Base-by-base conservation (phyloP, 495 filamentous ascomycete genomes). In the Penicillium desertorum region DNA sequence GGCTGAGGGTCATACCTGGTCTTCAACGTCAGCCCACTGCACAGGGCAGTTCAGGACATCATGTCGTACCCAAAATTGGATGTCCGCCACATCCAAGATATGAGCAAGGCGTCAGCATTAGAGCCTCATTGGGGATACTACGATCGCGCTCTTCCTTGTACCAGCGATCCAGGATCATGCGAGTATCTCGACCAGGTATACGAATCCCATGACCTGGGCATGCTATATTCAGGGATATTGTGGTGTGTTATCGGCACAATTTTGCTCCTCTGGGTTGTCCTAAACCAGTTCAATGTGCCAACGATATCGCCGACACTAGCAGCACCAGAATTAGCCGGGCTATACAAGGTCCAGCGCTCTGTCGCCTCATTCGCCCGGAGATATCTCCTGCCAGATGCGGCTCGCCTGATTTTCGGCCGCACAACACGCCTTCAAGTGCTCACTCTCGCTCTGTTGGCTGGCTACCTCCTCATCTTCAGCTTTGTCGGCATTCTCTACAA, bases 111-210 rank as follows among this genome's bases (percentile, higher is more conserved):
- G 14, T 61, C 72, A 1, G 49, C 62, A 20, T 50, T 82, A 5
- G 77, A 80, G 57, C 75, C 69, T 14, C 80, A 87, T 66, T 88
- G 84, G 84, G 86, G 85, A 9, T 88, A 87, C 67, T 72, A 75
- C 20, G 65, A 70, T 32, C 79, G 83, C 42, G 74, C 79, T 5
- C 41, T 85, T 0, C 86, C 86, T 16, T 87, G 84, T 64, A 77
- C 73, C 25, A 84, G 74, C 56, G 84, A 86, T 68, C 57, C 71
- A 0, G 85, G 83, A 5, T 82, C 81, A 4, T 88, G 86, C 66
- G 84, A 71, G 23, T 88, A 88, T 64, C 76, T 87, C 4, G 84
- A 86, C 64, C 72, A 71, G 14, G 83, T 85, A 43, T 88, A 87
- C 66, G 68, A 66, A 23, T 76, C 77, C 36, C 85, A 88, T 59